Base-by-base conservation (phyloP, 2,329 filamentous ascomycete species). In the Epichloe scottii region DNA sequence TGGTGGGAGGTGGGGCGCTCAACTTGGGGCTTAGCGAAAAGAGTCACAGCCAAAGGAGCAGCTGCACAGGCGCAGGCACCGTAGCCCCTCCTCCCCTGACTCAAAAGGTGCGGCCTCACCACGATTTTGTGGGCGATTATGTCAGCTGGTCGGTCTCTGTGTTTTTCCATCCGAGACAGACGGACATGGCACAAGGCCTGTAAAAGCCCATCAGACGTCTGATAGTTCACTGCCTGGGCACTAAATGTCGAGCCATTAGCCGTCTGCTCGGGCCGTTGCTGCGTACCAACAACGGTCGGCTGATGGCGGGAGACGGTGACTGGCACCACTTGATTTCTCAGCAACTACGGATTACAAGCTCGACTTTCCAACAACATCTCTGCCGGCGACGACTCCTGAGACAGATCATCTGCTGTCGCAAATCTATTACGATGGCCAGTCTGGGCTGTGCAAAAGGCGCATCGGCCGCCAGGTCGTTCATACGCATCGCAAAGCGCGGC, bases 1-100 rank as follows among this genome's bases (percentile, higher is more conserved):
- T 67, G 66, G 66, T 70, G 68, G 66, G 68, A 66, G 63, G 65
- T 65, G 65, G 67, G 66, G 67, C 64, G 56, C 59, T 57, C 58
- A 59, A 57, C 56, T 66, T 63, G 63, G 66, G 66, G 65, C 63
- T 68, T 67, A 68, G 63, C 64, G 63, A 68, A 53, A 42, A 47
- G 23, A 42, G 46, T 37, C 44, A 38, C 23, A 19, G 17, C 11
- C 30, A 17, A 14, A n/a, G 35, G 12, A 21, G 12, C 44, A 39
- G 17, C 17, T 37, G 39, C 17, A 33, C 42, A 33, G 34, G 17
- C 41, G 8, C 19, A 46, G 42, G 15, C 42, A 33, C 40, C 40
- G 34, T 42, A 53, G 21, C 46, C 26, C 17, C 50, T 45, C 46
- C 30, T 44, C 33, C 39, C 40, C 17, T 41, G 11, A 30, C 38